Conservation (phyloP, 129 eudicot species). For the Dittrichia graveolens region DNA sequence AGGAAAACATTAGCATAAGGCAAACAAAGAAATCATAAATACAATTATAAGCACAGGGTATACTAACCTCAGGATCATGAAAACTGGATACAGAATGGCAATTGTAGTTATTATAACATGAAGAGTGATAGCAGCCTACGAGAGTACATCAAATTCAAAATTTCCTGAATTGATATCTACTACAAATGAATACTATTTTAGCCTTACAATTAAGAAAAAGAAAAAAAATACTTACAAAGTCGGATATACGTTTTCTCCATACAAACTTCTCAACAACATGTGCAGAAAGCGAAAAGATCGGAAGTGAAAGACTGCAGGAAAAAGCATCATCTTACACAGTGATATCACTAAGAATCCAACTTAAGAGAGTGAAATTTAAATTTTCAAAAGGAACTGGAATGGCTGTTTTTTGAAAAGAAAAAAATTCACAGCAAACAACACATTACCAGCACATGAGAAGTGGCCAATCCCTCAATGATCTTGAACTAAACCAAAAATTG, state of each 20-base stretch:
- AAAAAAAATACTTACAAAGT: slow-evolving; percentile 44
- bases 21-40: neutral
- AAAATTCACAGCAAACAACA: neutral
- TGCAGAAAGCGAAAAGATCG: slow-evolving; percentile 71
- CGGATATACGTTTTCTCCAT: slow-evolving; percentile 52
- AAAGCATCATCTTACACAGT: neutral
- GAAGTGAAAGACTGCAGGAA: slow-evolving; percentile 63
- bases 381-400: neutral
- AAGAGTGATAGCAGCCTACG: slow-evolving; percentile 62
- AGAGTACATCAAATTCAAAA: slow-evolving; percentile 21
- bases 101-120: slow-evolving; percentile 59
- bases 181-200: slow-evolving; percentile 13
- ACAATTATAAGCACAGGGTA: neutral
- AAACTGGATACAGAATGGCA: slow-evolving; percentile 74
- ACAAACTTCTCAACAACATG: slow-evolving; percentile 67
- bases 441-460: slow-evolving; percentile 82
- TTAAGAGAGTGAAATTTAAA: neutral
- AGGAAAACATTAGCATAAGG: neutral
- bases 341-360: neutral
- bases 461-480: slow-evolving; percentile 79
- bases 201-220: neutral
- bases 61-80: slow-evolving; percentile 76
- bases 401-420: neutral
- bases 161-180: neutral
- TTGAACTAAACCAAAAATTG: slow-evolving; percentile 81